These are phyloP conservation scores for Pleodorina starrii DNA, from an alignment of 139 green algal genomes.

Conservation along the genomic window DNA sequence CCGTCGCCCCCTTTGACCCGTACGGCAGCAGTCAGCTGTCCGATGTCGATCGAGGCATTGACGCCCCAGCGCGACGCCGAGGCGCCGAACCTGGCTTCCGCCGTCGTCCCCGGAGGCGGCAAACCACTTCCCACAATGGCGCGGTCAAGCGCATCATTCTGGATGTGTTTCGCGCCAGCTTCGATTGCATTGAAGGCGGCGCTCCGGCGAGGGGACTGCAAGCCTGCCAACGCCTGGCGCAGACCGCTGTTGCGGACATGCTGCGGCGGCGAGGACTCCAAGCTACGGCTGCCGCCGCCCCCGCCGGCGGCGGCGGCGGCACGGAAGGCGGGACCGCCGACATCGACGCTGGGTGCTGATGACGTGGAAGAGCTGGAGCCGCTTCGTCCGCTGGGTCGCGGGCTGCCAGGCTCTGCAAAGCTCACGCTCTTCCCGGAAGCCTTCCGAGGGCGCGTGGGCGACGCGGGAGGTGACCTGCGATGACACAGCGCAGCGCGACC, in stretches of 20 bases:
- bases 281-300: background rate
- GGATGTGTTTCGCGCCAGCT: constrained; percentile 3
- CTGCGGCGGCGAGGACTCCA: background rate
- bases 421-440: constrained; percentile 5
- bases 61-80: background rate
- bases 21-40: background rate
- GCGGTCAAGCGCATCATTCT: constrained; percentile 11
- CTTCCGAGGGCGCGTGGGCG: background rate
- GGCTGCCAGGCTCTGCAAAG: constrained; percentile 7
- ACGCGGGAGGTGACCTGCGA: background rate
- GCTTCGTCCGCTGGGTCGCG: background rate
- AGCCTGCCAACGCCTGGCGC: background rate
- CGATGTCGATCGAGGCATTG: constrained; percentile 15
- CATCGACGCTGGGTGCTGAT: background rate
- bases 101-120: too few species aligned
- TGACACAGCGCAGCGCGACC: too few species aligned
- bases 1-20: too few species aligned
- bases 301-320: background rate
- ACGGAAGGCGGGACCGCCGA: background rate
- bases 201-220: background rate
- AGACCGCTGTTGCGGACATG: constrained; percentile 16
- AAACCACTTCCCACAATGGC: background rate
- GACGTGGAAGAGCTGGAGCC: background rate
- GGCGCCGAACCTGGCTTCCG: background rate
- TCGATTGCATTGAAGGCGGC: constrained; percentile 10